phyloP scores from a whole-genome alignment of 805 yeast genomes.

The Myxozyma neotropica region DNA sequence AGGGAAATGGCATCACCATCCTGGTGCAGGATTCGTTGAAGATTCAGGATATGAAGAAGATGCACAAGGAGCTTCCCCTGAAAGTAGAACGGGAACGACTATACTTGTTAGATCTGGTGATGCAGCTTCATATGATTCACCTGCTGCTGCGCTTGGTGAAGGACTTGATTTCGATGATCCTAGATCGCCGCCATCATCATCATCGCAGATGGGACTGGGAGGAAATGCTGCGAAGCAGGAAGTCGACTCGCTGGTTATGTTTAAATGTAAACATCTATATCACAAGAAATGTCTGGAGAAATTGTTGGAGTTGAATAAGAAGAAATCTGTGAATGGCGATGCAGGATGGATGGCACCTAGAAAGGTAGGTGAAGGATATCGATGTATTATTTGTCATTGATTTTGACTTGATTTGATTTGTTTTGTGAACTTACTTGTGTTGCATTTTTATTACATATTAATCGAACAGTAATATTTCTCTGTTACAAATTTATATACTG shows the following conservation, averaged over 20 bases:
- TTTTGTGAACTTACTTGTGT: not conserved
- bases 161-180: not conserved
- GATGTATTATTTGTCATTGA: slow-evolving; percentile 25
- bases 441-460: not conserved
- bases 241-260: slow-evolving; percentile 33
- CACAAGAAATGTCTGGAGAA: slow-evolving; percentile 32
- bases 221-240: not conserved
- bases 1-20: slow-evolving; percentile 13
- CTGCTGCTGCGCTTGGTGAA: slow-evolving; percentile 4
- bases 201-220: not conserved
- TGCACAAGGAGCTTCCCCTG: not conserved
- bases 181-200: not conserved
- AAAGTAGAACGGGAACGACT: not conserved
- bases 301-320: slow-evolving; percentile 18
- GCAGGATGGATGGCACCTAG: slow-evolving; percentile 14
- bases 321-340: slow-evolving; percentile 2
- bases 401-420: not conserved
- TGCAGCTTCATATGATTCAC: slow-evolving; percentile 1
- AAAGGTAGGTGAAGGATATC: slow-evolving; percentile 28
- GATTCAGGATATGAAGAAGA: not conserved
- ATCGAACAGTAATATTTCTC: no score
- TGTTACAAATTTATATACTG: not conserved
- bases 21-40: slow-evolving; percentile 1
- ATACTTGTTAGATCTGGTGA: not conserved
- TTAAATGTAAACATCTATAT: slow-evolving; percentile 33